phyloP scores from a whole-genome alignment of 2,329 filamentous ascomycete species.

The Ilyonectria sp. region DNA sequence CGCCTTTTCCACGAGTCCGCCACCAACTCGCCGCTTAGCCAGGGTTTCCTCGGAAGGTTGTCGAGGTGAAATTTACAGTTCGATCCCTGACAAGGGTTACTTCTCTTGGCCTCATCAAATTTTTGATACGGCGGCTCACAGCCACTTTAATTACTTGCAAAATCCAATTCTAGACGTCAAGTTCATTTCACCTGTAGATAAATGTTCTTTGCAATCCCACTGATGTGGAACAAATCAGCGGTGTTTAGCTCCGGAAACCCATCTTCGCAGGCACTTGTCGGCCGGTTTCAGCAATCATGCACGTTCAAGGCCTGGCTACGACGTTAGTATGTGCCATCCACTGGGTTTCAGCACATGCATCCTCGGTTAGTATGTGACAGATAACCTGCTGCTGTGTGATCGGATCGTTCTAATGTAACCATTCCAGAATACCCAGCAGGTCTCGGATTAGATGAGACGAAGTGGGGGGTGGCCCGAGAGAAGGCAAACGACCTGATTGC shows the following conservation, averaged over 20 bases:
- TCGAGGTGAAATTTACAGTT: neutral
- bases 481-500: neutral
- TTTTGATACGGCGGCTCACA: neutral
- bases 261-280: neutral
- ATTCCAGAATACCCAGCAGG: neutral
- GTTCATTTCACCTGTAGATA: neutral
- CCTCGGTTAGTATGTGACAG: neutral
- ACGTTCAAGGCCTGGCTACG: neutral
- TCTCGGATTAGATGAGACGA: neutral
- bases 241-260: neutral
- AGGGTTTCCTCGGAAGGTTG: neutral
- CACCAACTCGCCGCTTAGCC: neutral
- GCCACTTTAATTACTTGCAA: neutral
- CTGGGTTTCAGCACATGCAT: neutral
- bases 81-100: neutral
- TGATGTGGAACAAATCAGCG: too few relatives aligned
- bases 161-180: neutral
- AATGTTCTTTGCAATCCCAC: neutral
- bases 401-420: neutral
- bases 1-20: neutral
- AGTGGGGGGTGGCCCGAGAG: neutral
- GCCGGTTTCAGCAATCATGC: neutral
- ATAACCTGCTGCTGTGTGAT: neutral
- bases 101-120: neutral
- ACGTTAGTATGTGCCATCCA: neutral